Conservation (phyloP, 768 basidiomycete genomes). For the Boletus edulis region DNA sequence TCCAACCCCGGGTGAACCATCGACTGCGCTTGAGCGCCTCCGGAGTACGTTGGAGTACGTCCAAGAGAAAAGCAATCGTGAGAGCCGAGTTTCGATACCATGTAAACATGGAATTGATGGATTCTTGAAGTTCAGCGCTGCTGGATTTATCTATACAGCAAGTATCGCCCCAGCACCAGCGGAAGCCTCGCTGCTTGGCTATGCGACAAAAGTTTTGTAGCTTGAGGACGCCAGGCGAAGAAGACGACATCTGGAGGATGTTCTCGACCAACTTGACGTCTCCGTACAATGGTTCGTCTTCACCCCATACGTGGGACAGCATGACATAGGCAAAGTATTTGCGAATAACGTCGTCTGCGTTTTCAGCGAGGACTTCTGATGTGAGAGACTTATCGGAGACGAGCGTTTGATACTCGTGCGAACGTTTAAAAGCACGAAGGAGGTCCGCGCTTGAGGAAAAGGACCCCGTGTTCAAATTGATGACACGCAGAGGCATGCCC, state of each 20-base stretch:
- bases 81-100: slow-evolving; percentile 31
- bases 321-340: slow-evolving; percentile 27
- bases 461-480: slow-evolving; percentile 17
- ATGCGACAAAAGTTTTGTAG: slow-evolving; percentile 21
- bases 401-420: slow-evolving; percentile 12
- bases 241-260: slow-evolving; percentile 18
- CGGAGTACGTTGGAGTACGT: slow-evolving; percentile 12
- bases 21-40: slow-evolving; percentile 18
- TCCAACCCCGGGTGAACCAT: slow-evolving; percentile 29
- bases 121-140: slow-evolving; percentile 30
- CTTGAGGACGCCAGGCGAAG: slow-evolving; percentile 18
- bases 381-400: slow-evolving; percentile 4
- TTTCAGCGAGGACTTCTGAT: slow-evolving; percentile 9
- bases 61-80: slow-evolving; percentile 30
- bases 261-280: slow-evolving; percentile 11
- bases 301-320: slow-evolving; percentile 29
- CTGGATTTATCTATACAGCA: slow-evolving; percentile 31
- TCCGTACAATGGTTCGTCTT: slow-evolving; percentile 24
- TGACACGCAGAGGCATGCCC: slow-evolving; percentile 23
- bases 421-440: slow-evolving; percentile 14
- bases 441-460: slow-evolving; percentile 20
- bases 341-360: slow-evolving; percentile 12
- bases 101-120: slow-evolving; percentile 32
- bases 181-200: slow-evolving; percentile 17
- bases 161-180: slow-evolving; percentile 31